Percentiles rank a stretch among this genome's conserved stretches.
Conservation (phyloP, 495 filamentous ascomycete genomes). For the Xylaria telfairii region DNA sequence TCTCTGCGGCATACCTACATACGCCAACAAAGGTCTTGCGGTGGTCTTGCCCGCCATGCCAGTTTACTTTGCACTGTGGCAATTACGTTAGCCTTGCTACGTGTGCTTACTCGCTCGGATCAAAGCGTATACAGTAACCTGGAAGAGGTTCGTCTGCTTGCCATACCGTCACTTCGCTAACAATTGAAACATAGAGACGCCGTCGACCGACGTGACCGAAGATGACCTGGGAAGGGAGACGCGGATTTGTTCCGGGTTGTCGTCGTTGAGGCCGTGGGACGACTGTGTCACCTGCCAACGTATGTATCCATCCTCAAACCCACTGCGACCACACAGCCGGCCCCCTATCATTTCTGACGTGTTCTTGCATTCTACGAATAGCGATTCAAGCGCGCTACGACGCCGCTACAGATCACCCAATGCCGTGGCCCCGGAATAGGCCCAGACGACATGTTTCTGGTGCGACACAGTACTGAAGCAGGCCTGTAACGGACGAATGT, state of each 20-base stretch:
- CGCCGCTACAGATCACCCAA: conserved; percentile 25
- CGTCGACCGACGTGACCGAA: conserved; percentile 6
- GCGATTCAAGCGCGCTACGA: conserved; percentile 13
- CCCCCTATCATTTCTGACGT: conserved; percentile 26
- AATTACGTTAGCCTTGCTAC: not conserved
- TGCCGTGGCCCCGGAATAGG: conserved; percentile 27
- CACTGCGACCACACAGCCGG: conserved; percentile 21
- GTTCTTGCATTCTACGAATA: conserved; percentile 24
- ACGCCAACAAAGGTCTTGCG: not conserved
- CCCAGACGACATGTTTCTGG: conserved; percentile 14
- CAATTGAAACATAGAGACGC: not conserved
- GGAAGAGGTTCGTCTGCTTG: not conserved
- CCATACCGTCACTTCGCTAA: not conserved
- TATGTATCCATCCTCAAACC: conserved; percentile 21
- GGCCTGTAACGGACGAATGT: conserved; percentile 12
- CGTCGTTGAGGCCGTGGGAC: not conserved
- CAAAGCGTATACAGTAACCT: not conserved
- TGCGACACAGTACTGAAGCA: conserved; percentile 14
- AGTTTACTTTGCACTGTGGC: not conserved
- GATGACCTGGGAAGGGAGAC: not conserved
- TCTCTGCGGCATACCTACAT: not conserved
- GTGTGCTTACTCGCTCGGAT: not conserved
- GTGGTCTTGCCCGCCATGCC: conserved; percentile 5
- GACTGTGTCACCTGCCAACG: conserved; percentile 19
- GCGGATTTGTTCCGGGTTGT: not conserved